phyloP scores from a whole-genome alignment of 441 rosid genomes.

The Sinapis alba region DNA sequence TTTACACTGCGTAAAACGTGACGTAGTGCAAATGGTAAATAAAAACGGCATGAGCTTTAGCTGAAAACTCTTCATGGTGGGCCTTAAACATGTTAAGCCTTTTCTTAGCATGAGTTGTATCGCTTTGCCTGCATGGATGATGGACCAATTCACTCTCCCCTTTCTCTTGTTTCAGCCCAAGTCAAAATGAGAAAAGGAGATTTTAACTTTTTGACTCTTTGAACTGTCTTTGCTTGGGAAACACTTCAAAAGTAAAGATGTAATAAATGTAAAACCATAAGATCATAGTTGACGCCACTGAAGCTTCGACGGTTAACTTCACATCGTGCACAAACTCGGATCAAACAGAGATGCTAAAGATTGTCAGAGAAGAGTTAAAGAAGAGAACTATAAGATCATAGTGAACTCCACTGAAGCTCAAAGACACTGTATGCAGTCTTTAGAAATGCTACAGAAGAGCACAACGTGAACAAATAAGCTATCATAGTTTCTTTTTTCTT shows the following conservation, averaged over 20 bases:
- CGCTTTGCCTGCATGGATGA: not conserved
- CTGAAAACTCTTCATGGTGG: not conserved
- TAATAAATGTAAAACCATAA: not conserved
- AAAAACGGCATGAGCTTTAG: not conserved
- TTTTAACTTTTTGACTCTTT: not conserved
- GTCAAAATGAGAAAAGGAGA: not conserved
- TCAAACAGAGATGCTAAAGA: not conserved
- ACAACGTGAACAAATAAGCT: not conserved
- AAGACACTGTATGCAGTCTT: slow-evolving; percentile 3
- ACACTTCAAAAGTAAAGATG: not conserved
- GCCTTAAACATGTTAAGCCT: too few species aligned
- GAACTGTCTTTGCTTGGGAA: not conserved
- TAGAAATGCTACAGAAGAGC: not conserved
- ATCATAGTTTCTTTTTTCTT: too few species aligned
- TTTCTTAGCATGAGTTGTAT: not conserved
- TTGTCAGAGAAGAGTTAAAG: not conserved
- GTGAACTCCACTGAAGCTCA: not conserved
- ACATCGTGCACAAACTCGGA: not conserved
- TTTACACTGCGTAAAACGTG: not conserved
- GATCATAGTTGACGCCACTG: too few species aligned
- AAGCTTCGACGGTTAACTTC: not conserved
- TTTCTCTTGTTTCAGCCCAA: not conserved
- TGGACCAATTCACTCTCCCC: not conserved
- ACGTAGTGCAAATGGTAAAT: not conserved
- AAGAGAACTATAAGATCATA: not conserved